These are phyloP conservation scores for Phyllosticta citriasiana DNA, from an alignment of 2,329 filamentous ascomycete species.

Conservation along the genomic window DNA sequence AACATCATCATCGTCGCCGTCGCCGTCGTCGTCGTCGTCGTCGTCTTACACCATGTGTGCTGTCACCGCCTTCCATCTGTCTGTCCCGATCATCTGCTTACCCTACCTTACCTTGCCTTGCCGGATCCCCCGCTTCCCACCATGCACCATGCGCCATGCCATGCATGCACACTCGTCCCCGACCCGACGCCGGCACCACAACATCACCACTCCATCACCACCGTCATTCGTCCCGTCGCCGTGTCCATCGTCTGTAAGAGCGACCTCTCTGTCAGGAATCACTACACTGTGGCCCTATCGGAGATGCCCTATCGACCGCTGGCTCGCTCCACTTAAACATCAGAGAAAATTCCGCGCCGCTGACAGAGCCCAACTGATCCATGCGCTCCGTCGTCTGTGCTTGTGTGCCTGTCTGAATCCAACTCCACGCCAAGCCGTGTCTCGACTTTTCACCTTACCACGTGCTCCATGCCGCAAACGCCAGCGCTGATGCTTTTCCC, in stretches of 20 bases:
- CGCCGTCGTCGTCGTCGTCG: no score
- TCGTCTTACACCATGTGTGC: not conserved
- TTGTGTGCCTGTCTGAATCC: no score
- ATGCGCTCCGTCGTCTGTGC: not conserved
- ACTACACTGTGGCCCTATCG: not conserved
- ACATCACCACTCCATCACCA: not conserved
- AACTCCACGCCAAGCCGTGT: not conserved
- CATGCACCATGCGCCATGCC: not conserved
- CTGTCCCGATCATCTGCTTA: not conserved
- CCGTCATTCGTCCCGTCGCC: not conserved
- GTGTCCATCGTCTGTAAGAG: not conserved
- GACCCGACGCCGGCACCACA: no score
- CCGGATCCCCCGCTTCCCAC: not conserved
- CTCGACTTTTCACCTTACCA: not conserved
- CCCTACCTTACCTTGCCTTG: no score
- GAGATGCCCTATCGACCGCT: not conserved
- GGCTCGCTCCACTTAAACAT: not conserved
- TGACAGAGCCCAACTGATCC: not conserved
- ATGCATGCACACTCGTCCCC: no score
- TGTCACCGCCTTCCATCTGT: not conserved
- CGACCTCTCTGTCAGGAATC: not conserved
- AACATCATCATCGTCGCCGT: not conserved
- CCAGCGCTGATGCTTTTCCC: not conserved
- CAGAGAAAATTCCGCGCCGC: not conserved
- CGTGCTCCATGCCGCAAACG: not conserved